Conservation (phyloP, 2,329 filamentous ascomycete genomes). For the Aureobasidium mangrovei region DNA sequence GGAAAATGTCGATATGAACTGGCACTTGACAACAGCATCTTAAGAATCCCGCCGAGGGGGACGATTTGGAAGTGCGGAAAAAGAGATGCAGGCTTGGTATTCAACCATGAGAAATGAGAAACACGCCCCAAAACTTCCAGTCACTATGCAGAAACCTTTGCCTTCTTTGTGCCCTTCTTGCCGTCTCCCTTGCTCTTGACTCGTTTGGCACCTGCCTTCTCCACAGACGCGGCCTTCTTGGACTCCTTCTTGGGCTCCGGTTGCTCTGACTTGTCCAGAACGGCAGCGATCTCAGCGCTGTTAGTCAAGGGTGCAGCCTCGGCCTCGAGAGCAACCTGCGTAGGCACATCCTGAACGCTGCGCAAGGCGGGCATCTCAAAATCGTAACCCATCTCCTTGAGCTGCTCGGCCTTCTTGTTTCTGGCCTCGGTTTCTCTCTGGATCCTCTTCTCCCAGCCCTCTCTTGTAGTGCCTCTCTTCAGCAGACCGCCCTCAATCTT, state of each 20-base stretch:
- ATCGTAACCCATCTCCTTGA: slow-evolving; percentile 76
- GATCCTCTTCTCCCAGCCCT: slow-evolving; percentile 70
- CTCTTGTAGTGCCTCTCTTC: slow-evolving; percentile 61
- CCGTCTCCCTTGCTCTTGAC: slow-evolving; percentile 27
- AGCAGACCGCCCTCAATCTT: slow-evolving; percentile 72
- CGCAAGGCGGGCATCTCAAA: slow-evolving; percentile 68
- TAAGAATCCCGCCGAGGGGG: no score
- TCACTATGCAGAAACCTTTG: slow-evolving; percentile 17
- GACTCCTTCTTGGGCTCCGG: slow-evolving; percentile 21
- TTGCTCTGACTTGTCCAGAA: slow-evolving; percentile 22
- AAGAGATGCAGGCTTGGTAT: slow-evolving; percentile 1
- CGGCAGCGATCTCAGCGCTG: slow-evolving; percentile 26
- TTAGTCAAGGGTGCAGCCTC: slow-evolving; percentile 26
- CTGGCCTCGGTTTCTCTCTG: slow-evolving; percentile 64
- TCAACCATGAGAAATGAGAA: slow-evolving; percentile 4
- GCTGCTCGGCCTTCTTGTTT: slow-evolving; percentile 58
- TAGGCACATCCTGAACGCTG: slow-evolving; percentile 45
- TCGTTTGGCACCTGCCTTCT: slow-evolving; percentile 23
- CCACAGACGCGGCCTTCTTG: slow-evolving; percentile 22
- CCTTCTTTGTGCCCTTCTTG: slow-evolving; percentile 27
- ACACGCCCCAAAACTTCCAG: background rate
- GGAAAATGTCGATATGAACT: background rate
- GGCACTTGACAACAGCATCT: background rate
- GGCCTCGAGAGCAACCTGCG: slow-evolving; percentile 28
- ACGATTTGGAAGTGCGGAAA: background rate